Evolutionary conservation across 2,329 filamentous ascomycete species (phyloP).

Genomic region (Botrytis byssoidea): DNA sequence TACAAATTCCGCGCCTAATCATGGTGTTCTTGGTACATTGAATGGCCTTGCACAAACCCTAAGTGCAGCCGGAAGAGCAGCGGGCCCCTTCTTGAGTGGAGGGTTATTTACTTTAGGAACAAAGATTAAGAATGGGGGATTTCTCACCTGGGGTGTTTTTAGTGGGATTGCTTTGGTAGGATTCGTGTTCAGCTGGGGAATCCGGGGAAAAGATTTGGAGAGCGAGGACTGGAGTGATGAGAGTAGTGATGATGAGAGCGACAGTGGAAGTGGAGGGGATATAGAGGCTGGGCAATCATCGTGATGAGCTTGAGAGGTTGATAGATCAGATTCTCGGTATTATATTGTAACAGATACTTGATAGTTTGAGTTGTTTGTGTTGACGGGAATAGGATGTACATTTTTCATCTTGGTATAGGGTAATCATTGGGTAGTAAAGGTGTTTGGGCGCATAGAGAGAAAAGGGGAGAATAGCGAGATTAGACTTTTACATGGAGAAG

Average conservation of each 20-base stretch:
- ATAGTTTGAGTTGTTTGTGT: neutral
- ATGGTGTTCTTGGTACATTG: constrained; percentile 81
- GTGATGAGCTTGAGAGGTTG: neutral
- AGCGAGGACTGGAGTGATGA: constrained; percentile 44
- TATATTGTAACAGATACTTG: neutral
- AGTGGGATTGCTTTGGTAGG: constrained; percentile 78
- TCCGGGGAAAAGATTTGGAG: constrained; percentile 62
- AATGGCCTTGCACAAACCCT: constrained; percentile 94
- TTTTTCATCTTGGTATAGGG: neutral
- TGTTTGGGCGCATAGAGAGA: neutral
- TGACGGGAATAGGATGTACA: neutral
- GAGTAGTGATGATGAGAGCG: constrained; percentile 32
- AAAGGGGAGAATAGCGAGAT: neutral
- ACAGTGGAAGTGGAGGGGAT: neutral
- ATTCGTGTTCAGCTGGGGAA: constrained; percentile 75
- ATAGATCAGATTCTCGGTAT: neutral
- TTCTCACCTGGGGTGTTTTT: constrained; percentile 82
- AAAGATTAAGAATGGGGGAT: constrained; percentile 75
- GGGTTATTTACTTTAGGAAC: constrained; percentile 79
- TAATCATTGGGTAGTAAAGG: neutral
- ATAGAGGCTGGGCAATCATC: neutral
- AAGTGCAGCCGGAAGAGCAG: constrained; percentile 82
- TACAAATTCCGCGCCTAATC: constrained; percentile 86
- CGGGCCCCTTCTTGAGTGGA: constrained; percentile 86
- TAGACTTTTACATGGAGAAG: neutral